These are phyloP conservation scores for Trichoderma koningiopsis DNA, from an alignment of 2,329 filamentous ascomycete genomes.

Conservation along the genomic window DNA sequence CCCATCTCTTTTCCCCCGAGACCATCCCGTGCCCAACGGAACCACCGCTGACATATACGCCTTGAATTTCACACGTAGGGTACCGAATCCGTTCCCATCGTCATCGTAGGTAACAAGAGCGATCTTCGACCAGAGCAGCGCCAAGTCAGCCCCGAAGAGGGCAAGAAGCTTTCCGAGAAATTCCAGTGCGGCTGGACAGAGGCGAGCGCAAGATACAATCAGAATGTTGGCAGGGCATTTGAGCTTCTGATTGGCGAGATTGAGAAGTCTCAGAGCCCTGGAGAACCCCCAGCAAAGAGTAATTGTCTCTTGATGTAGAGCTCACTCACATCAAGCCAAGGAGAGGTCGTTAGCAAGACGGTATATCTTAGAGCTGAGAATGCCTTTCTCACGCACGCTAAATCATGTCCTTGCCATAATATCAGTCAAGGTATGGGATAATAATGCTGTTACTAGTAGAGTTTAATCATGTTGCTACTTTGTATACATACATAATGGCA, in stretches of 20 bases:
- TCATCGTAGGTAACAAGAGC: constrained; percentile 96
- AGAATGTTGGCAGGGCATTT: constrained; percentile 90
- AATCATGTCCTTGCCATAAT: background rate
- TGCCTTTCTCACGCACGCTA: background rate
- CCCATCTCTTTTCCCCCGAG: background rate
- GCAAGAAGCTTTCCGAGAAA: constrained; percentile 80
- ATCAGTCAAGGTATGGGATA: constrained; percentile 7
- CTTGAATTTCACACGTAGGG: constrained; percentile 57
- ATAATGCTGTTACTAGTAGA: constrained; percentile 11
- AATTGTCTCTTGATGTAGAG: constrained; percentile 86
- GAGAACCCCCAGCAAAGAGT: constrained; percentile 74
- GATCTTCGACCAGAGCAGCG: constrained; percentile 91
- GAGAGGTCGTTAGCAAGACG: constrained; percentile 3
- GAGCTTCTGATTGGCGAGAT: constrained; percentile 93
- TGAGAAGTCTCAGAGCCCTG: constrained; percentile 89
- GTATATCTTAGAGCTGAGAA: constrained; percentile 7
- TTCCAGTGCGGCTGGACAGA: constrained; percentile 94
- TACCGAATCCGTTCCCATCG: constrained; percentile 87
- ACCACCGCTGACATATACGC: background rate
- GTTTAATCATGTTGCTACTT: constrained; percentile 5
- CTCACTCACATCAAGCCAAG: background rate
- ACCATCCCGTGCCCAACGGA: background rate
- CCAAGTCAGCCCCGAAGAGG: constrained; percentile 84
- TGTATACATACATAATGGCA: background rate
- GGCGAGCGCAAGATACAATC: constrained; percentile 89